Percentiles rank a stretch among this genome's conserved stretches.
These are phyloP conservation scores for Xylariaceae sp. DNA, from an alignment of 2,329 filamentous ascomycete species.

Conservation along the genomic window DNA sequence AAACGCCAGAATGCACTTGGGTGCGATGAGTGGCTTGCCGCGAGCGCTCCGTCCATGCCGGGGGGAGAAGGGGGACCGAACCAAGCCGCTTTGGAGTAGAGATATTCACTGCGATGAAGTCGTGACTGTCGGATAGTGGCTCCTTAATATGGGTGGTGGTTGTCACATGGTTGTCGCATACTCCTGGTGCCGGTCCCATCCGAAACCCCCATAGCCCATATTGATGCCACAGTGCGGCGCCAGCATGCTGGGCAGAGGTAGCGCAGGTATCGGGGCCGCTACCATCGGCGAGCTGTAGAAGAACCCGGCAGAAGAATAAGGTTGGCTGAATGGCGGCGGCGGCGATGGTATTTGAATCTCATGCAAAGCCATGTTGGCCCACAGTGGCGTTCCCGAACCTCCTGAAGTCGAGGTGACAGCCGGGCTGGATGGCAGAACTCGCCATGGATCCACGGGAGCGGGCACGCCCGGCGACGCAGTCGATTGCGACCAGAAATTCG, in stretches of 20 bases:
- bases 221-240: slow-evolving; percentile 78
- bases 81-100: slow-evolving; percentile 16
- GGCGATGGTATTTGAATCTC: slow-evolving; percentile 72
- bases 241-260: slow-evolving; percentile 82
- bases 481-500: slow-evolving; percentile 74
- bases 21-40: slow-evolving; percentile 18
- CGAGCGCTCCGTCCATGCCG: slow-evolving; percentile 14
- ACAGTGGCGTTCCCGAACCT: slow-evolving; percentile 66
- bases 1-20: slow-evolving; percentile 22
- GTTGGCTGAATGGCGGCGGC: slow-evolving; percentile 71
- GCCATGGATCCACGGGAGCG: slow-evolving; percentile 78
- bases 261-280: slow-evolving; percentile 63
- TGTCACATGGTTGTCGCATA: slow-evolving; percentile 84
- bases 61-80: slow-evolving; percentile 13
- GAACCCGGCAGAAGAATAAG: slow-evolving; percentile 63
- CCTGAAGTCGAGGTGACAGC: slow-evolving; percentile 63
- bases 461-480: slow-evolving; percentile 58
- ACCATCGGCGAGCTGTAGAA: slow-evolving; percentile 77
- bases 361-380: slow-evolving; percentile 70
- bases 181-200: slow-evolving; percentile 80
- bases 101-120: slow-evolving; percentile 28
- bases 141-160: slow-evolving; percentile 42
- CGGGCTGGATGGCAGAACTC: slow-evolving; percentile 81
- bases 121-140: slow-evolving; percentile 40
- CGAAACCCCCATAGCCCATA: slow-evolving; percentile 68